A percentile compares a stretch with the other conserved stretches of the same genome.
These are phyloP conservation scores for Mycena amicta DNA, from an alignment of 768 basidiomycete species.

Conservation along the genomic window DNA sequence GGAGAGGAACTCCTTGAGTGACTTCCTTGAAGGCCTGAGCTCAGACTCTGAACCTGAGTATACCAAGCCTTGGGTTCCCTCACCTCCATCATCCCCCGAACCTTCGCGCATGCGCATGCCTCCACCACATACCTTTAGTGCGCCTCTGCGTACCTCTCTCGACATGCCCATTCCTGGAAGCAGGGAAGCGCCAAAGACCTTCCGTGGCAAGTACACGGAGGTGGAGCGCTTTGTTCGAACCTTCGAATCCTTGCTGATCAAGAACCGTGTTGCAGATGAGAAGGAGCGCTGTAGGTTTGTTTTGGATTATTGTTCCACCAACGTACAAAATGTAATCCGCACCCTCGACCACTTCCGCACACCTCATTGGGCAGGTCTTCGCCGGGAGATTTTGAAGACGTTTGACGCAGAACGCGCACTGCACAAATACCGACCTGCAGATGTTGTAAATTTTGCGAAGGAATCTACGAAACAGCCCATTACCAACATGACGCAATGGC, in stretches of 20 bases:
- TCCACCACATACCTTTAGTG: neutral
- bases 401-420: constrained; percentile 16
- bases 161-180: constrained; percentile 12
- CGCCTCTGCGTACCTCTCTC: neutral
- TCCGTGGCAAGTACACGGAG: constrained; percentile 5
- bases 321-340: constrained; percentile 3
- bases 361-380: neutral
- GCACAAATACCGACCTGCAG: constrained; percentile 1
- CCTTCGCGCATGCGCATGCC: neutral
- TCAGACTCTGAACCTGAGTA: neutral
- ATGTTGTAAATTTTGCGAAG: constrained; percentile 6
- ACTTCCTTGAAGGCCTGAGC: neutral
- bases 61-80: neutral
- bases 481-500: constrained; percentile 13
- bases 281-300: constrained; percentile 13
- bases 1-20: neutral
- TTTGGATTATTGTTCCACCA: constrained; percentile 13
- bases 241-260: constrained; percentile 2
- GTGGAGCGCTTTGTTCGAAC: constrained; percentile 8
- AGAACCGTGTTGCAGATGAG: constrained; percentile 1
- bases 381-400: constrained; percentile 4
- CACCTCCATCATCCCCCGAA: neutral
- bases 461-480: neutral
- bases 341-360: neutral
- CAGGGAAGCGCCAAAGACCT: constrained; percentile 10